Percentiles rank a stretch among this genome's conserved stretches.
Conservation (phyloP, 2,329 filamentous ascomycete species). For the Xylaria sp. region DNA sequence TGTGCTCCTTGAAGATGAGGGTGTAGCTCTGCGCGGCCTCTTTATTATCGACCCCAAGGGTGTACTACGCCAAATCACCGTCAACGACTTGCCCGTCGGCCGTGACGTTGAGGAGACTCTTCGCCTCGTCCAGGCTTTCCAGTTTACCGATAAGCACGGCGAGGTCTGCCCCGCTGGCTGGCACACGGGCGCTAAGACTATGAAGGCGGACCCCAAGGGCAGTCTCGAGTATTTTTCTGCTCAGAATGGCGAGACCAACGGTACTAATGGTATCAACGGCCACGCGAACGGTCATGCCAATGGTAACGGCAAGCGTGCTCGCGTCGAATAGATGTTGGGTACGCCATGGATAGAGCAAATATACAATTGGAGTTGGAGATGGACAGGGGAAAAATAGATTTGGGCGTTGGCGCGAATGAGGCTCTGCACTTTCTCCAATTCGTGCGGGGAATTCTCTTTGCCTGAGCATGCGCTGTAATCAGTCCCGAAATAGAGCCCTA, state of each 20-base stretch:
- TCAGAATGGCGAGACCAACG: constrained; percentile 45
- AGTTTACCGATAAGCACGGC: constrained; percentile 86
- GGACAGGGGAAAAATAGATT: constrained; percentile 16
- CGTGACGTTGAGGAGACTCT: constrained; percentile 72
- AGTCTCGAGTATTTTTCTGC: constrained; percentile 59
- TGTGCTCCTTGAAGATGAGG: constrained; percentile 71
- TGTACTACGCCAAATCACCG: constrained; percentile 68
- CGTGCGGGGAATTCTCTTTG: constrained; percentile 30
- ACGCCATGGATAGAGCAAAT: not conserved
- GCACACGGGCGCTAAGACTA: constrained; percentile 58
- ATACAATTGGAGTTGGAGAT: constrained; percentile 24
- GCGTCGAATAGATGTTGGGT: constrained; percentile 26
- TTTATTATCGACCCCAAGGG: constrained; percentile 75
- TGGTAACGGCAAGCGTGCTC: constrained; percentile 31
- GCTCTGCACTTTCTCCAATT: constrained; percentile 37
- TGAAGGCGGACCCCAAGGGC: constrained; percentile 63
- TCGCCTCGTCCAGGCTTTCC: constrained; percentile 76
- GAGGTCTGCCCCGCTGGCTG: constrained; percentile 71
- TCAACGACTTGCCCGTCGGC: constrained; percentile 73
- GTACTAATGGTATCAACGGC: constrained; percentile 34
- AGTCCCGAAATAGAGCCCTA: not conserved
- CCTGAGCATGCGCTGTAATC: constrained; percentile 7
- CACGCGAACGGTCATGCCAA: constrained; percentile 20
- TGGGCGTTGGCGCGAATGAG: constrained; percentile 23
- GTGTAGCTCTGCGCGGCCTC: constrained; percentile 69